Base-by-base conservation (phyloP, 805 yeast genomes). In the Barnettozyma vustinii region DNA sequence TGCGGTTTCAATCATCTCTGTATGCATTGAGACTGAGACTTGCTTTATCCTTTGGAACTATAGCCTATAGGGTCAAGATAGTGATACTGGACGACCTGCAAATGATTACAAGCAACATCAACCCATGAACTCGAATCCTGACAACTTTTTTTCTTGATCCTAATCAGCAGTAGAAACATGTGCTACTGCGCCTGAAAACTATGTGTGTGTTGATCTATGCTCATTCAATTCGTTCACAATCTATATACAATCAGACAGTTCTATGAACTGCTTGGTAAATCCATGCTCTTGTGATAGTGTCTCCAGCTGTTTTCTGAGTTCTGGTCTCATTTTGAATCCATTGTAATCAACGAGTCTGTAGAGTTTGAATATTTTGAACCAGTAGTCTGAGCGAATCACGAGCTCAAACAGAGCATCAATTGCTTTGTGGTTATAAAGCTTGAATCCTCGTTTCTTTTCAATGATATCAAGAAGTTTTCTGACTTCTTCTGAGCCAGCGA, bases 281-380 rank as follows among this genome's bases (percentile, higher is more conserved):
- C 33, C 47, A 37, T 20, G 18, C 33, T 39, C 42, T 16, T 20
- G 18, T 4, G 19, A 45, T 16, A 37, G 26, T 26, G 13, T 19
- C 18, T 20, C 33, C 39, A 45, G 18, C 9, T 12, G 40, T 26
- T 21, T 19, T 5, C 20, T 33, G 15, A 30, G 37, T 8, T 27
- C 37, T 2, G 25, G 26, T 13, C 16, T 40, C 33, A 52, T 25
- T 23, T 47, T 47, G 42, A 46, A 52, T 9, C 42, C 21, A 13
- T 15, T 18, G n/a, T 37, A 10, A 5, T 13, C 12, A 13, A 42
- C 37, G 12, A 32, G 21, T 6, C 35, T 27, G 7, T 44, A 13
- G 12, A 54, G 27, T 21, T 44, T 37, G 45, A 56, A 54, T 23
- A 47, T 37, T 25, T 21, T 47, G 45, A 54, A 56, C 59, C 59